phyloP scores from a whole-genome alignment of 768 basidiomycete genomes.

The Trametes sanguinea region DNA sequence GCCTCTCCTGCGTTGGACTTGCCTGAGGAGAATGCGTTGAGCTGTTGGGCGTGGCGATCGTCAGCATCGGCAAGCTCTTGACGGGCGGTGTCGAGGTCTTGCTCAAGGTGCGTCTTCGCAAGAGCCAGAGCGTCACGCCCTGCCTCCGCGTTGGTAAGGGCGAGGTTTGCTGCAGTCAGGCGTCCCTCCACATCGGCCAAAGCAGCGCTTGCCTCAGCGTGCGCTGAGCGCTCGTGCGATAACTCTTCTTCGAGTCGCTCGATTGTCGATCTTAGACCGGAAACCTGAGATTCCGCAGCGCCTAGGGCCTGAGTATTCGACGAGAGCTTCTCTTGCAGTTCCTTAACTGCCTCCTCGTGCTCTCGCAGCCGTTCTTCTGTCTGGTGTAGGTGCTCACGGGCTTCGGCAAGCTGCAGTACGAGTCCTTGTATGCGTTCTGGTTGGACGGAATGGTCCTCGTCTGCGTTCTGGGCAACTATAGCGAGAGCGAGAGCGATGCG shows the following conservation, averaged over 20 bases:
- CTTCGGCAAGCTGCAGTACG: not conserved
- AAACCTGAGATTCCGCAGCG: slow-evolving; percentile 16
- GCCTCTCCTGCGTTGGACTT: slow-evolving; percentile 45
- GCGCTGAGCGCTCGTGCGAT: slow-evolving; percentile 15
- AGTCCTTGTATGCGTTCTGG: slow-evolving; percentile 6
- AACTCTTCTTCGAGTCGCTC: slow-evolving; percentile 25
- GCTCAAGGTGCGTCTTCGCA: slow-evolving; percentile 61
- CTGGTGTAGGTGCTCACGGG: slow-evolving; percentile 1
- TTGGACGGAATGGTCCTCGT: not conserved
- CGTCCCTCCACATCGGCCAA: slow-evolving; percentile 47
- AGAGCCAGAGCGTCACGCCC: slow-evolving; percentile 68
- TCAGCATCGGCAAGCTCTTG: slow-evolving; percentile 59
- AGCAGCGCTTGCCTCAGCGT: slow-evolving; percentile 29
- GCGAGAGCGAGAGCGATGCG: slow-evolving; percentile 18
- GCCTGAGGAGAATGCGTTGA: slow-evolving; percentile 55
- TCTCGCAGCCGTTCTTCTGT: slow-evolving; percentile 1
- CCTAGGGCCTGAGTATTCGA: slow-evolving; percentile 18
- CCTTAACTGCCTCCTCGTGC: slow-evolving; percentile 5
- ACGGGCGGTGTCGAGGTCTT: slow-evolving; percentile 55
- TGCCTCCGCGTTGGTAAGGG: slow-evolving; percentile 59
- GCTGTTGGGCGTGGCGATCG: slow-evolving; percentile 65
- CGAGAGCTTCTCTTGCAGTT: slow-evolving; percentile 8
- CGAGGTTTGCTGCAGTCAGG: slow-evolving; percentile 45
- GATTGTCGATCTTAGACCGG: slow-evolving; percentile 22
- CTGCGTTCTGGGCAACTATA: slow-evolving; percentile 20